phyloP scores from a whole-genome alignment of 768 basidiomycete species.

The Mrakia gelida region DNA sequence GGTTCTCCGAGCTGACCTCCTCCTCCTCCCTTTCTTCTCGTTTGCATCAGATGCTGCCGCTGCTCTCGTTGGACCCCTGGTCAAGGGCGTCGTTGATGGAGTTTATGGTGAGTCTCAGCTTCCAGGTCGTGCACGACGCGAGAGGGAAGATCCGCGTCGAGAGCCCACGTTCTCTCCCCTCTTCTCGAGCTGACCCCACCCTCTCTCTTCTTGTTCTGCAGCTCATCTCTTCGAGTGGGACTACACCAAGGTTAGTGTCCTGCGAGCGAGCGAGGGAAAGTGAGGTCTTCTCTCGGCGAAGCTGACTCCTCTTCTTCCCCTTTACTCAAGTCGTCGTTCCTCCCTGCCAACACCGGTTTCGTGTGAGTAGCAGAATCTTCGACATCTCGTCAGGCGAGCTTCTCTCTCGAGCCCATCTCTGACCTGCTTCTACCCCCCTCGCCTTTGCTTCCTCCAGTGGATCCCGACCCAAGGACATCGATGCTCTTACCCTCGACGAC shows the following conservation, averaged over 20 bases:
- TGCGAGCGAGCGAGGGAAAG: not conserved
- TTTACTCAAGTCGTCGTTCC: not conserved
- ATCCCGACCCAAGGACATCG: not conserved
- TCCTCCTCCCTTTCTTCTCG: no score
- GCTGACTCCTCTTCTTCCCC: not conserved
- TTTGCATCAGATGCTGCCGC: slow-evolving; percentile 2
- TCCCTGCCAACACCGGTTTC: no score
- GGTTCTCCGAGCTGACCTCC: no score
- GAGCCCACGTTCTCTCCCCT: not conserved
- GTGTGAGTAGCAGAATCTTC: no score
- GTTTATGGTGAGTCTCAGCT: slow-evolving; percentile 19
- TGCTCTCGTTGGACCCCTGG: not conserved
- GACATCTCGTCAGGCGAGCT: no score
- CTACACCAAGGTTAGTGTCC: slow-evolving; percentile 15
- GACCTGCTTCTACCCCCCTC: not conserved
- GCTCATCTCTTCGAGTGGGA: slow-evolving; percentile 21
- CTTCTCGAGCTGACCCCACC: no score
- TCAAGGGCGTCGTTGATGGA: slow-evolving; percentile 16
- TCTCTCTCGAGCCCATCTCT: no score
- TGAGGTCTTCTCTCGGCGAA: no score
- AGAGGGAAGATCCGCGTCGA: no score
- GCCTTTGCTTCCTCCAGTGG: not conserved
- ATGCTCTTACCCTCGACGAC: slow-evolving; percentile 16
- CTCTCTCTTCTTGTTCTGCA: not conserved
- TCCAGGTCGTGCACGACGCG: no score